phyloP scores from a whole-genome alignment of 768 basidiomycete species.

The Pholiota microspora region DNA sequence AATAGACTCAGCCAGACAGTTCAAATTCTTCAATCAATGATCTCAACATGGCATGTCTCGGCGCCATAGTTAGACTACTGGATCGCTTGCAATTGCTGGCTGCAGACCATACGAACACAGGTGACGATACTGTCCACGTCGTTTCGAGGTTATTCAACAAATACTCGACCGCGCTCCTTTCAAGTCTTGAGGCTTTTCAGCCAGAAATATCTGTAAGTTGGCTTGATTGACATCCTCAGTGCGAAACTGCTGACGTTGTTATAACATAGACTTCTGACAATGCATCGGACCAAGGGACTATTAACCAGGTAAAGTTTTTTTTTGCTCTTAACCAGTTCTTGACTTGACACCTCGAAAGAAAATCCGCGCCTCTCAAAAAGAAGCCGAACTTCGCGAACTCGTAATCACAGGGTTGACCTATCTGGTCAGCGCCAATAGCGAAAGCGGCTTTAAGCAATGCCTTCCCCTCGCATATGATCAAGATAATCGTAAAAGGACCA shows the following conservation, averaged over 20 bases:
- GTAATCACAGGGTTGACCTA: constrained; percentile 81
- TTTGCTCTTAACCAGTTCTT: not conserved
- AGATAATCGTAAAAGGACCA: constrained; percentile 66
- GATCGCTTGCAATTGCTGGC: constrained; percentile 67
- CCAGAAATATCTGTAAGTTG: constrained; percentile 41
- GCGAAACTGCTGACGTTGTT: constrained; percentile 4
- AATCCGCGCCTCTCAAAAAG: constrained; percentile 43
- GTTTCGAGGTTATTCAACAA: constrained; percentile 79
- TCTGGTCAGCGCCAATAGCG: constrained; percentile 79
- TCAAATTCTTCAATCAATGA: constrained; percentile 48
- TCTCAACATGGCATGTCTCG: constrained; percentile 70
- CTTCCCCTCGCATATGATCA: constrained; percentile 74
- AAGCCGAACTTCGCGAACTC: constrained; percentile 67
- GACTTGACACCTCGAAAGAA: constrained; percentile 26
- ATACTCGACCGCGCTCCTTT: constrained; percentile 66
- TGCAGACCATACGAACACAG: constrained; percentile 47
- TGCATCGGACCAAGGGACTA: constrained; percentile 45
- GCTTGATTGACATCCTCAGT: not conserved
- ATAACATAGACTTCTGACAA: constrained; percentile 42
- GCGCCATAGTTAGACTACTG: constrained; percentile 71
- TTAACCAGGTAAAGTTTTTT: constrained; percentile 37
- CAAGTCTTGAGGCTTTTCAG: constrained; percentile 54
- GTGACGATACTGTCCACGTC: constrained; percentile 65
- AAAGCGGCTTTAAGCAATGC: constrained; percentile 88
- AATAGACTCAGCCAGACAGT: constrained; percentile 36